phyloP scores from a whole-genome alignment of 768 basidiomycete species.

The Amanita muscaria region DNA sequence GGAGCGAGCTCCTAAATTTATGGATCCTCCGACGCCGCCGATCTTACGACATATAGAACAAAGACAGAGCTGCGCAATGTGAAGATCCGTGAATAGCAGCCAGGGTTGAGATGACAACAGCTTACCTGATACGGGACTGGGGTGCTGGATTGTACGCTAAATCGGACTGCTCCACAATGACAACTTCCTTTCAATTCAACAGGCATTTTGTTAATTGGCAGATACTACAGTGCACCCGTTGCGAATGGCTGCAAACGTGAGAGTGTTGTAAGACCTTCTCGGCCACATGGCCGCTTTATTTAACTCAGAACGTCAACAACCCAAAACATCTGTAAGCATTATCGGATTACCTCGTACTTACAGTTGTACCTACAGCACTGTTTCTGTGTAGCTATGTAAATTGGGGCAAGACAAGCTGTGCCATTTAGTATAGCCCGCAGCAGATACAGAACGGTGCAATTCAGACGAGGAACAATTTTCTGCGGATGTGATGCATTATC shows the following conservation, averaged over 20 bases:
- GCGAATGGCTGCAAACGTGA: background rate
- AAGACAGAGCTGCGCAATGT: conserved; percentile 38
- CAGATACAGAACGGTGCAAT: no score
- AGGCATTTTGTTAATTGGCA: conserved; percentile 42
- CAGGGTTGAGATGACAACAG: background rate
- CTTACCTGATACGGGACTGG: conserved; percentile 55
- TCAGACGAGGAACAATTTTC: no score
- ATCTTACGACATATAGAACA: conserved; percentile 70
- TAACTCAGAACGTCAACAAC: no score
- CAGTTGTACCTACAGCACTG: no score
- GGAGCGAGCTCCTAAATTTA: conserved; percentile 53
- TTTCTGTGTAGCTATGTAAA: no score
- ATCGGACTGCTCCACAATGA: conserved; percentile 44
- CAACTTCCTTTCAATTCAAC: conserved; percentile 47
- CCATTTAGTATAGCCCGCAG: no score
- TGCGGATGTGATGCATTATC: no score
- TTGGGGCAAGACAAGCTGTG: no score
- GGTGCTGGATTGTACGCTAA: conserved; percentile 42
- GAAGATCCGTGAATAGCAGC: background rate
- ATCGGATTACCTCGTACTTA: no score
- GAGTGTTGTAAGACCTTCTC: background rate
- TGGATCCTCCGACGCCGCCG: conserved; percentile 53
- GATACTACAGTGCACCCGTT: background rate
- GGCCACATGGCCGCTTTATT: background rate
- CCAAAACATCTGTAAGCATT: no score